Conservation (phyloP, 2,329 filamentous ascomycete genomes). For the Beauveria brongniartii region DNA sequence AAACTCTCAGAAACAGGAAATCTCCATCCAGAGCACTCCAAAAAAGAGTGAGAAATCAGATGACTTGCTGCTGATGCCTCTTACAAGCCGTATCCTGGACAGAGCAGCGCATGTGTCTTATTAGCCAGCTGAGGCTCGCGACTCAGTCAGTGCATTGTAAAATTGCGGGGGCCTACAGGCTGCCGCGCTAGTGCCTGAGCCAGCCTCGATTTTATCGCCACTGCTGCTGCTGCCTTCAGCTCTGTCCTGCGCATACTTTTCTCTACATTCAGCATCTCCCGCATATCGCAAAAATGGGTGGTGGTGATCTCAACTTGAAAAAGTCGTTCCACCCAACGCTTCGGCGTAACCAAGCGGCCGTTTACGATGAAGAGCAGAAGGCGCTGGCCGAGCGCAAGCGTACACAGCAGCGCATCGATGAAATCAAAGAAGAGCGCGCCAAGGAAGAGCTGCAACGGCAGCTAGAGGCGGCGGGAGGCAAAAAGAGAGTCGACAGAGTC, state of each 20-base stretch:
- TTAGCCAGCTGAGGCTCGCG: no score
- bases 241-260: constrained; percentile 12
- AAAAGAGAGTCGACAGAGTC: constrained; percentile 71
- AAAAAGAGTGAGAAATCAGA: not conserved
- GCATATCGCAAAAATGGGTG: constrained; percentile 60
- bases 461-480: constrained; percentile 80
- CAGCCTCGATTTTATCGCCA: constrained; percentile 9
- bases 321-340: constrained; percentile 91
- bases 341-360: constrained; percentile 80
- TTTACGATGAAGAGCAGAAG: constrained; percentile 87
- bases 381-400: constrained; percentile 92
- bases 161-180: constrained; percentile 6
- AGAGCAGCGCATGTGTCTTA: no score
- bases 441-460: constrained; percentile 87
- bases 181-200: not conserved
- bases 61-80: not conserved
- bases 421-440: constrained; percentile 86
- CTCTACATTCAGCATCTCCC: not conserved
- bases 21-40: no score
- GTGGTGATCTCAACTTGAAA: constrained; percentile 91
- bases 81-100: no score
- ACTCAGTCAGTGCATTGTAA: not conserved
- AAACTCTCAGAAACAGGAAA: not conserved
- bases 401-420: constrained; percentile 83
- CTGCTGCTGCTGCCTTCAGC: not conserved